A percentile compares a stretch with the other conserved stretches of the same genome.
Evolutionary conservation across 257 asterid species (phyloP).

Genomic region (Galeopsis tetrahit): DNA sequence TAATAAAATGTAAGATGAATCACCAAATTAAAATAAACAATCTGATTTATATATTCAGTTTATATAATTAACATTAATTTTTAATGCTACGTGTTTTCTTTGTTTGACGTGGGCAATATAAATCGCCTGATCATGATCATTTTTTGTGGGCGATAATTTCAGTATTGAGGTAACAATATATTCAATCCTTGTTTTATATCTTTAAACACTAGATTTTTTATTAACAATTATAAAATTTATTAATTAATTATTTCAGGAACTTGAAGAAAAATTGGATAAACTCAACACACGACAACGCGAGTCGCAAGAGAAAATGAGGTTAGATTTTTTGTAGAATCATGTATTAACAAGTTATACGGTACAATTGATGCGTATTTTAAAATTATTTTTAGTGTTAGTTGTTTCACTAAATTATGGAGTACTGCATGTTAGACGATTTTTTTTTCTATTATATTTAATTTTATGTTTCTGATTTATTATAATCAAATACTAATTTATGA

Average conservation of each 20-base stretch:
- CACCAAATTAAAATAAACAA: background rate
- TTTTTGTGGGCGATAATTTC: conserved; percentile 34
- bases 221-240: background rate
- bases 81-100: conserved; percentile 11
- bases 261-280: conserved; percentile 57
- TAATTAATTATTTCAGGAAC: conserved; percentile 42
- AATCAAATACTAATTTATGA: background rate
- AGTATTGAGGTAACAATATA: conserved; percentile 60
- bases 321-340: background rate
- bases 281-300: conserved; percentile 50
- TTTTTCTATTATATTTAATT: background rate
- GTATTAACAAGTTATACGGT: too few species aligned
- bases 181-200: background rate
- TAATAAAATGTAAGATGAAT: background rate
- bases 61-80: background rate
- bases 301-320: conserved; percentile 63
- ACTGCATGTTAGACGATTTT: background rate
- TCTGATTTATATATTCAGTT: background rate
- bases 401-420: background rate
- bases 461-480: background rate
- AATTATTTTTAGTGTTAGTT: too few species aligned
- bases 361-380: too few species aligned
- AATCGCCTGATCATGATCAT: conserved; percentile 19
- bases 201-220: too few species aligned
- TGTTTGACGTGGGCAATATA: conserved; percentile 29